Conservation (phyloP, 805 yeast species). For the Candida adriatica region DNA sequence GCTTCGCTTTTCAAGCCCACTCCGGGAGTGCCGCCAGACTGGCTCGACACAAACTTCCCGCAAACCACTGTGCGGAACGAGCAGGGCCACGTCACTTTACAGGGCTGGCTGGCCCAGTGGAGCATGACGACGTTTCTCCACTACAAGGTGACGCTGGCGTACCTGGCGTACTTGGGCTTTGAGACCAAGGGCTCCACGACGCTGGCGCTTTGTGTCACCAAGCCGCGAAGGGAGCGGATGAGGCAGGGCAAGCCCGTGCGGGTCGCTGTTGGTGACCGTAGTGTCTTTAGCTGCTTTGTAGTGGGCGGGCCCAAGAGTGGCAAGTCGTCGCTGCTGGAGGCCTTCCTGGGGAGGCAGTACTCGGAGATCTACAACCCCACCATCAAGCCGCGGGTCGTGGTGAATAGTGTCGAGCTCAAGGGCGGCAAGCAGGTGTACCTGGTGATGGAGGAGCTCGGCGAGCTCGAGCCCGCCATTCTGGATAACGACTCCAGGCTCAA, state of each 20-base stretch:
- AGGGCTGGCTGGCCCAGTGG: conserved; percentile 99
- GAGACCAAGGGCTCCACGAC: conserved; percentile 36
- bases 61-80: conserved; percentile 84
- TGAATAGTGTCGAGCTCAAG: conserved; percentile 84
- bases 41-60: conserved; percentile 87
- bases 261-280: conserved; percentile 68
- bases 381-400: conserved; percentile 71
- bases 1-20: conserved; percentile 72
- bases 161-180: conserved; percentile 85
- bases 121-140: conserved; percentile 90
- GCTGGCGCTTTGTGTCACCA: conserved; percentile 71
- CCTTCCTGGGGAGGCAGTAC: conserved; percentile 70
- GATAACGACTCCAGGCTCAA: conserved; percentile 64
- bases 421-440: conserved; percentile 96
- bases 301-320: conserved; percentile 86
- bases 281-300: conserved; percentile 86
- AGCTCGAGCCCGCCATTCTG: conserved; percentile 72
- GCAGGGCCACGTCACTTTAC: conserved; percentile 81
- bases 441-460: conserved; percentile 86
- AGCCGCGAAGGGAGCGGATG: conserved; percentile 63
- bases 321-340: conserved; percentile 75
- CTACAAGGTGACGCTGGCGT: conserved; percentile 76
- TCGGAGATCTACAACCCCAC: conserved; percentile 76
- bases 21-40: conserved; percentile 83
- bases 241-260: conserved; percentile 62